Conservation (phyloP, 129 eudicot species). For the Helichrysum umbraculigerum region DNA sequence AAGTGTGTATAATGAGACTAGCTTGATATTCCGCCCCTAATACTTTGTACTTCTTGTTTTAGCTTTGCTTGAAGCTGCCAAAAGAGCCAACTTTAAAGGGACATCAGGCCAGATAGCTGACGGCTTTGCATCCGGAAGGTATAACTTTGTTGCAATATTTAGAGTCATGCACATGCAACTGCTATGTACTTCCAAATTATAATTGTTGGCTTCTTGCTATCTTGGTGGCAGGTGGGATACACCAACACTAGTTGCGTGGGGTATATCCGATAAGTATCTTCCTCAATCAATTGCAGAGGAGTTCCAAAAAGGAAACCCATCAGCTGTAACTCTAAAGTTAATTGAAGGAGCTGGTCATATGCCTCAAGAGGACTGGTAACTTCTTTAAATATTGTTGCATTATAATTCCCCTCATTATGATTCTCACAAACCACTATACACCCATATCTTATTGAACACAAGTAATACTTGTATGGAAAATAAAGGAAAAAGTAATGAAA, state of each 20-base stretch:
- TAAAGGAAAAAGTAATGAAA: too few species aligned
- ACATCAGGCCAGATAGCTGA: constrained; percentile 70
- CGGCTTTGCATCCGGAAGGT: constrained; percentile 92
- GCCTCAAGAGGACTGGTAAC: constrained; percentile 99
- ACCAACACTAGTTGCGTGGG: constrained; percentile 88
- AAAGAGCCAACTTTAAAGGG: constrained; percentile 68
- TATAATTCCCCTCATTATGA: not conserved
- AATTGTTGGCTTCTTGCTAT: not conserved
- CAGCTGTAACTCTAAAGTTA: constrained; percentile 60
- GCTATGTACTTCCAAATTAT: constrained; percentile 12
- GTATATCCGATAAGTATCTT: constrained; percentile 91
- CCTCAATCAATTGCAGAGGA: constrained; percentile 96
- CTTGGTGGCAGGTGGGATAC: constrained; percentile 75
- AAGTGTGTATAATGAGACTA: not conserved
- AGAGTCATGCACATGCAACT: constrained; percentile 5
- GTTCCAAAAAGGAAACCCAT: constrained; percentile 73
- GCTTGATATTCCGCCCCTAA: not conserved
- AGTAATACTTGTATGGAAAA: not conserved
- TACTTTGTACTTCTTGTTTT: constrained; percentile 24
- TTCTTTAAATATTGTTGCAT: not conserved
- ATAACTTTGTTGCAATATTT: constrained; percentile 9
- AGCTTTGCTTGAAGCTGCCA: constrained; percentile 95
- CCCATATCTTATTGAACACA: not conserved
- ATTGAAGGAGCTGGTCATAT: constrained; percentile 99
- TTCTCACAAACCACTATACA: not conserved